Percentiles rank a stretch among this genome's conserved stretches.
phyloP scores from a whole-genome alignment of 805 yeast species.

The Candida cerambycidarum region DNA sequence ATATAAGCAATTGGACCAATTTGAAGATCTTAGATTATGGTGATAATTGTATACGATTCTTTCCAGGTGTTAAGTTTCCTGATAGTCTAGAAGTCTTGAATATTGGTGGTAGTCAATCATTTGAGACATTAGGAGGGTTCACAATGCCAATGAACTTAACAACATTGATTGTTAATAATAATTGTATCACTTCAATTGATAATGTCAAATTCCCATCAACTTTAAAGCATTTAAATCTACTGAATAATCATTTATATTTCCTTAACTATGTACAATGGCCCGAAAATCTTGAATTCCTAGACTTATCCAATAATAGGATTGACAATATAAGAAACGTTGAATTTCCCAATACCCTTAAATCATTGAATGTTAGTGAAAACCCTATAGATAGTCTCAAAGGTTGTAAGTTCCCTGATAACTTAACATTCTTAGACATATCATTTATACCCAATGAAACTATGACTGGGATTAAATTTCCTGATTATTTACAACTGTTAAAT shows the following conservation, averaged over 20 bases:
- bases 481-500: conserved; percentile 33
- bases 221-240: conserved; percentile 33
- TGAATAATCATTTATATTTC: conserved; percentile 39
- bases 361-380: conserved; percentile 33
- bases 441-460: conserved; percentile 46
- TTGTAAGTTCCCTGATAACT: conserved; percentile 37
- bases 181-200: conserved; percentile 35
- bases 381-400: conserved; percentile 46
- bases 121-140: conserved; percentile 41
- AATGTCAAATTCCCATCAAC: conserved; percentile 33
- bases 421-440: conserved; percentile 38
- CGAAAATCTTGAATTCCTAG: conserved; percentile 25
- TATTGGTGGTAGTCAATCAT: conserved; percentile 39
- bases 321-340: conserved; percentile 37
- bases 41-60: conserved; percentile 33
- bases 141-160: conserved; percentile 34
- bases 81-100: conserved; percentile 37
- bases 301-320: conserved; percentile 39
- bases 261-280: conserved; percentile 42
- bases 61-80: conserved; percentile 42
- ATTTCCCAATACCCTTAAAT: conserved; percentile 33
- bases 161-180: conserved; percentile 32
- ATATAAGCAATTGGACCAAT: conserved; percentile 34
- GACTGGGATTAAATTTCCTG: conserved; percentile 49
- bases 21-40: conserved; percentile 37